Conservation (phyloP, 768 basidiomycete species). For the Gautieria morchelliformis region DNA sequence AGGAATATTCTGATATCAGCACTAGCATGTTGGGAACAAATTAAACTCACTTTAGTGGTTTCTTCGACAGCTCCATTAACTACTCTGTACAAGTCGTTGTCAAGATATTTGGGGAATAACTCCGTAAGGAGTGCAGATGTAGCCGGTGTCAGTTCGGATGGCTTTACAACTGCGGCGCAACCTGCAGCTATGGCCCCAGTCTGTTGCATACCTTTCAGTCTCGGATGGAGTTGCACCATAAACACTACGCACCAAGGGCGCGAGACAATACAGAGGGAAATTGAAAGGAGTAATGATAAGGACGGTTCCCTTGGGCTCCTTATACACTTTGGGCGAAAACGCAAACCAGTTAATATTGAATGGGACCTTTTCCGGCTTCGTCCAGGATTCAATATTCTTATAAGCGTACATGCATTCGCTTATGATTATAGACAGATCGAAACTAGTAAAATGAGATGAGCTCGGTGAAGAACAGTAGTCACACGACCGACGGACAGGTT, state of each 20-base stretch:
- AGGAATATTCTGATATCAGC: background rate
- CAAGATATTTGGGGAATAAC: conserved; percentile 68
- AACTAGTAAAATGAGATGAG: conserved; percentile 27
- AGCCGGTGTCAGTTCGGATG: conserved; percentile 59
- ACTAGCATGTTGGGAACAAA: background rate
- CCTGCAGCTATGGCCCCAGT: conserved; percentile 72
- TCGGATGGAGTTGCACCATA: conserved; percentile 14
- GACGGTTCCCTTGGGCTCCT: conserved; percentile 70
- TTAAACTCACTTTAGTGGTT: conserved; percentile 8
- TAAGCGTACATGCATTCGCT: conserved; percentile 43
- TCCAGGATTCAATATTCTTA: conserved; percentile 64
- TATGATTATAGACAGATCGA: conserved; percentile 51
- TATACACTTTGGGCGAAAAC: conserved; percentile 55
- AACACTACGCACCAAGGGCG: conserved; percentile 42
- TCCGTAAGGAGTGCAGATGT: conserved; percentile 50
- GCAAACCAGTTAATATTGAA: conserved; percentile 48
- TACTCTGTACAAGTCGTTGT: conserved; percentile 26
- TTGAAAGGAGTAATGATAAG: conserved; percentile 42
- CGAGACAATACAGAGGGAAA: conserved; percentile 51
- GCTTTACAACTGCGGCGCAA: conserved; percentile 61
- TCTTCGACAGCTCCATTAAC: conserved; percentile 17
- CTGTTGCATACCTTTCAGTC: conserved; percentile 2
- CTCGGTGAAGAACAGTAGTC: background rate
- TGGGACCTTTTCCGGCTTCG: conserved; percentile 47
- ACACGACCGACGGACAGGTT: conserved; percentile 33